These are phyloP conservation scores for Fusarium pilosicola DNA, from an alignment of 2,329 filamentous ascomycete genomes.

Conservation along the genomic window DNA sequence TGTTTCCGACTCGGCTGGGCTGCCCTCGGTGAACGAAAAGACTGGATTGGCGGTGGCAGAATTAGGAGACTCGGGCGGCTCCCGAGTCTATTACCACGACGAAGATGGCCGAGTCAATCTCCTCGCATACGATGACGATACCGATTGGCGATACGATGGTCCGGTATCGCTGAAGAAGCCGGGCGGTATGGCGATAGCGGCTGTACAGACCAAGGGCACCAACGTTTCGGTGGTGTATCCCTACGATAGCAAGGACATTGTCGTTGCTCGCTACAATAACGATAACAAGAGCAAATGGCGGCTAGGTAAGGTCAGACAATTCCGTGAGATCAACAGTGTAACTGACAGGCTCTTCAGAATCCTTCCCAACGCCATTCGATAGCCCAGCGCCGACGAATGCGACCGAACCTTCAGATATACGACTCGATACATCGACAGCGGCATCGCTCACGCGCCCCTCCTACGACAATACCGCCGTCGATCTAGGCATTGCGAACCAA, in stretches of 20 bases:
- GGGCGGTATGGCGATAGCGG: slow-evolving; percentile 7
- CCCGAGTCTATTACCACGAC: slow-evolving; percentile 34
- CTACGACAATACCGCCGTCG: not conserved
- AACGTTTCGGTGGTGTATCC: slow-evolving; percentile 34
- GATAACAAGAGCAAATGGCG: slow-evolving; percentile 25
- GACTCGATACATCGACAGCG: slow-evolving; percentile 7
- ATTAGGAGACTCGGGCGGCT: slow-evolving; percentile 30
- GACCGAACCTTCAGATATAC: slow-evolving; percentile 11
- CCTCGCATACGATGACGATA: slow-evolving; percentile 36
- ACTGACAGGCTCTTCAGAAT: slow-evolving; percentile 8
- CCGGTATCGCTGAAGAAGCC: slow-evolving; percentile 22
- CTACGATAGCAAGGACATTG: slow-evolving; percentile 26
- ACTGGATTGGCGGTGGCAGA: slow-evolving; percentile 28
- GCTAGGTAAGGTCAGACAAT: not conserved
- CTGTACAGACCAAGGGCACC: slow-evolving; percentile 11
- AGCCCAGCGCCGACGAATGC: slow-evolving; percentile 27
- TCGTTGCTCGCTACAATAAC: slow-evolving; percentile 4
- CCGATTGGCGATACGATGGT: slow-evolving; percentile 32
- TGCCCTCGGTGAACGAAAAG: slow-evolving; percentile 30
- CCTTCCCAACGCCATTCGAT: slow-evolving; percentile 23
- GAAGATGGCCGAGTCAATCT: slow-evolving; percentile 22
- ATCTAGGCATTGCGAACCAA: not conserved
- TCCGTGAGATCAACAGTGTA: too few species aligned
- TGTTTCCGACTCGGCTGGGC: slow-evolving; percentile 8
- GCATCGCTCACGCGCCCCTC: not conserved